Percentiles rank a stretch among this genome's conserved stretches.
Evolutionary conservation across 2,329 filamentous ascomycete genomes (phyloP).

Genomic region (Arthroderma sp.): DNA sequence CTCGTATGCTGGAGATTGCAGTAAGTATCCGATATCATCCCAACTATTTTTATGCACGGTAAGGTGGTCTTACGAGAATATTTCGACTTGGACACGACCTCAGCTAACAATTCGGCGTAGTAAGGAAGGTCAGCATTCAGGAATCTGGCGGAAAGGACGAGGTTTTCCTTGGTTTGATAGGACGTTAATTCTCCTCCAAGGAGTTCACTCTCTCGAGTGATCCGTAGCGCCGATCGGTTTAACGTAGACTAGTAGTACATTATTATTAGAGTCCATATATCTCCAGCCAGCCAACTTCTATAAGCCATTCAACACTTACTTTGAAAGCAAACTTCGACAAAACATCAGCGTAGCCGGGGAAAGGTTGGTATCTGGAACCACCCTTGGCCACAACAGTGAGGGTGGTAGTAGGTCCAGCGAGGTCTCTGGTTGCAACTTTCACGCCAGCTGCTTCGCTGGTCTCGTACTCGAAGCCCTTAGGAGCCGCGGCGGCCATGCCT

Average conservation of each 20-base stretch:
- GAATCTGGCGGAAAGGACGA: conserved; percentile 89
- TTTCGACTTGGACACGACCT: conserved; percentile 79
- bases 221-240: conserved; percentile 78
- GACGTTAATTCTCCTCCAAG: conserved; percentile 80
- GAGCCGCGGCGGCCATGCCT: conserved; percentile 54
- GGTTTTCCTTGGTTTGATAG: conserved; percentile 83
- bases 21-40: too few relatives aligned
- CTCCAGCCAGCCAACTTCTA: neutral
- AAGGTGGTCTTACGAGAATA: conserved; percentile 48
- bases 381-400: conserved; percentile 87
- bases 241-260: conserved; percentile 51
- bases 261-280: neutral
- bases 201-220: conserved; percentile 88
- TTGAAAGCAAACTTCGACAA: conserved; percentile 96
- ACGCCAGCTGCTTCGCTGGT: conserved; percentile 72
- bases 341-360: conserved; percentile 78
- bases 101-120: conserved; percentile 88
- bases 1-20: conserved; percentile 55
- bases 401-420: conserved; percentile 76
- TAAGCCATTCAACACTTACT: conserved; percentile 40
- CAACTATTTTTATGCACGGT: neutral
- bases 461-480: conserved; percentile 74
- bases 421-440: conserved; percentile 85
- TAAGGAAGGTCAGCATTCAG: conserved; percentile 91
- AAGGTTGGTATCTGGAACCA: conserved; percentile 80